A percentile compares a stretch with the other conserved stretches of the same genome.
Conservation (phyloP, 768 basidiomycete genomes). For the Leccinum variicolor region DNA sequence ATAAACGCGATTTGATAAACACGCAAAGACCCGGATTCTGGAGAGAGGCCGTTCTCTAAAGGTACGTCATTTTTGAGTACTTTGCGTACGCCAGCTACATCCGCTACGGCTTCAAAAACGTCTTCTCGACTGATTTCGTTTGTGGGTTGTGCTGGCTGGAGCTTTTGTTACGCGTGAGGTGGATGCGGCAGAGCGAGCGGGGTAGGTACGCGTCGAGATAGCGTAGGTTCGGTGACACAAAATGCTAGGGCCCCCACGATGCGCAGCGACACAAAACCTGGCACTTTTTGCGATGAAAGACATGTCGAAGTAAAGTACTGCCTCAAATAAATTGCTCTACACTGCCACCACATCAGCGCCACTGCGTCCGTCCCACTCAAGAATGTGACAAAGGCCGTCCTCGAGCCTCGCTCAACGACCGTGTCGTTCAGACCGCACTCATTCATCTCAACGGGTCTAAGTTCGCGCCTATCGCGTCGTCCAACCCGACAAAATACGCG, state of each 20-base stretch:
- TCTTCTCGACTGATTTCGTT: slow-evolving; percentile 19
- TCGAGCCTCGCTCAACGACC: slow-evolving; percentile 41
- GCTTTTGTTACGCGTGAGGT: slow-evolving; percentile 25
- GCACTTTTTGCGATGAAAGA: slow-evolving; percentile 12
- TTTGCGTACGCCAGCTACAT: slow-evolving; percentile 15
- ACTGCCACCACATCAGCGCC: slow-evolving; percentile 19
- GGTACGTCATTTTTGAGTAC: slow-evolving; percentile 13
- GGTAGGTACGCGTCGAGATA: slow-evolving; percentile 23
- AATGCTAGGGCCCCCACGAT: not conserved
- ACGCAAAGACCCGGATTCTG: slow-evolving; percentile 8
- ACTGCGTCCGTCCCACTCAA: slow-evolving; percentile 24
- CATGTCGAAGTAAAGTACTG: too few species aligned
- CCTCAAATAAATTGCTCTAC: too few species aligned
- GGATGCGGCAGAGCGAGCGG: slow-evolving; percentile 21
- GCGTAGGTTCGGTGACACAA: slow-evolving; percentile 15
- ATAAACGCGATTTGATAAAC: slow-evolving; percentile 23
- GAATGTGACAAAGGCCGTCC: slow-evolving; percentile 26
- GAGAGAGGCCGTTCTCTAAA: slow-evolving; percentile 10
- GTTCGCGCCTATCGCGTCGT: slow-evolving; percentile 49
- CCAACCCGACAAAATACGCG: slow-evolving; percentile 49
- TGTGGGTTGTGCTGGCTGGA: slow-evolving; percentile 30
- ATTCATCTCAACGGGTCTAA: slow-evolving; percentile 34
- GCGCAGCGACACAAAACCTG: slow-evolving; percentile 7
- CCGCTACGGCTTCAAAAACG: slow-evolving; percentile 19
- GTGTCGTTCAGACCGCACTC: slow-evolving; percentile 32